Evolutionary conservation across 768 basidiomycete species (phyloP).

Genomic region (Gloeopeniophorella convolvens): DNA sequence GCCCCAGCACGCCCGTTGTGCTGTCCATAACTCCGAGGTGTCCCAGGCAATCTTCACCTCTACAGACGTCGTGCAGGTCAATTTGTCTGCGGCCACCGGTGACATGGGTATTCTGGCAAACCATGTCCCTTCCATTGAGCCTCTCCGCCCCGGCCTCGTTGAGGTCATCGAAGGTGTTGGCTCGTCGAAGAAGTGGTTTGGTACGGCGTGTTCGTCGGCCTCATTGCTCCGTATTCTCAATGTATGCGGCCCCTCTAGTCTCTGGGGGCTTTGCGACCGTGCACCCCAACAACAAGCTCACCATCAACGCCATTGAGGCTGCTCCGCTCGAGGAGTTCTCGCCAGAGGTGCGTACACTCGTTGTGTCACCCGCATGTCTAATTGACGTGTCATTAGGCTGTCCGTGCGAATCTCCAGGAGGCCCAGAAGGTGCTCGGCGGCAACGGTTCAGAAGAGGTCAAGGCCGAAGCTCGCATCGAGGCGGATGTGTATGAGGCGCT

Average conservation of each 20-base stretch:
- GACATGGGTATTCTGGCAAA: constrained; percentile 99
- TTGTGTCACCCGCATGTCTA: background rate
- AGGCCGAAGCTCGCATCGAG: constrained; percentile 89
- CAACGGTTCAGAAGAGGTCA: constrained; percentile 87
- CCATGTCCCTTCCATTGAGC: constrained; percentile 96
- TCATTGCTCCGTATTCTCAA: background rate
- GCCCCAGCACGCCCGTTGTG: constrained; percentile 1
- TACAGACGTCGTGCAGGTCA: constrained; percentile 91
- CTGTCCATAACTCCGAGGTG: constrained; percentile 7
- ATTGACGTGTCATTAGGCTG: constrained; percentile 49
- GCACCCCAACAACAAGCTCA: constrained; percentile 94
- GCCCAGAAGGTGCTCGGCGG: constrained; percentile 76
- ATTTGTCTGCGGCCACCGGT: constrained; percentile 87
- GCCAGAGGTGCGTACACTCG: constrained; percentile 54
- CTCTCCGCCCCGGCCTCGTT: constrained; percentile 88
- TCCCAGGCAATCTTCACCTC: constrained; percentile 84
- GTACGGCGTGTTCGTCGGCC: constrained; percentile 41
- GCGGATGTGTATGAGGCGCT: constrained; percentile 95
- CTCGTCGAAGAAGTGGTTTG: constrained; percentile 92
- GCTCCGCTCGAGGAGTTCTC: constrained; percentile 90
- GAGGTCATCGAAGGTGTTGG: constrained; percentile 85
- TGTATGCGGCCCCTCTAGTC: constrained; percentile 45
- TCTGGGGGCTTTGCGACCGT: constrained; percentile 97
- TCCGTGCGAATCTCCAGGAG: constrained; percentile 85
- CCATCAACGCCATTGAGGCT: constrained; percentile 96